Evolutionary conservation across 2,329 filamentous ascomycete genomes (phyloP).

Genomic region (Hypoxylon sp.): DNA sequence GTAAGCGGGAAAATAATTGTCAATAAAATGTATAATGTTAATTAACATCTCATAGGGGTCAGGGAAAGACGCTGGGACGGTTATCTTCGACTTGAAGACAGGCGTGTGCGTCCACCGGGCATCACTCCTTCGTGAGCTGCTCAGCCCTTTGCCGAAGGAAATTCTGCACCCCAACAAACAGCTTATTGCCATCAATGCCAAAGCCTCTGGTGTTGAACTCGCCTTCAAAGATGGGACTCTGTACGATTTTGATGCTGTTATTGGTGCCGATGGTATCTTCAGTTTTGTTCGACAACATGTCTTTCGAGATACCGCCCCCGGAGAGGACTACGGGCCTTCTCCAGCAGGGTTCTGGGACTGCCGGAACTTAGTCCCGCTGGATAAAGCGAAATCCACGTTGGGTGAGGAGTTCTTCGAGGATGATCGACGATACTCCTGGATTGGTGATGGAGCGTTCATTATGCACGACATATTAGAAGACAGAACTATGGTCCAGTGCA

Average conservation of each 20-base stretch:
- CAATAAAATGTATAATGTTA: no score
- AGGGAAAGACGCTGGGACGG: no score
- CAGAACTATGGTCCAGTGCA: slow-evolving; percentile 14
- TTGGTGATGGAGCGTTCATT: slow-evolving; percentile 2
- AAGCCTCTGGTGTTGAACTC: neutral
- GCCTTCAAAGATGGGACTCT: slow-evolving; percentile 1
- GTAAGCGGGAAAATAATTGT: no score
- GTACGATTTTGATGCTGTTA: slow-evolving; percentile 10
- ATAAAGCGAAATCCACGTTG: neutral
- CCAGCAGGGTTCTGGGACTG: neutral
- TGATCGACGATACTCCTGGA: neutral
- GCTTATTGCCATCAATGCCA: slow-evolving; percentile 13
- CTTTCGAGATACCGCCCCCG: neutral
- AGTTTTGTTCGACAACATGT: slow-evolving; percentile 10
- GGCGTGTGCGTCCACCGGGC: neutral
- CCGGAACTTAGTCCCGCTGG: neutral
- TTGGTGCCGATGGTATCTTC: slow-evolving; percentile 23
- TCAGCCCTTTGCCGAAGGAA: slow-evolving; percentile 26
- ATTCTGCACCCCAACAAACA: slow-evolving; percentile 36
- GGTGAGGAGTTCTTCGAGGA: neutral
- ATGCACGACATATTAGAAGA: slow-evolving; percentile 22
- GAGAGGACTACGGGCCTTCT: neutral
- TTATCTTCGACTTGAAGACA: no score
- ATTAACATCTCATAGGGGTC: no score
- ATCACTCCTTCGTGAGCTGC: neutral